phyloP scores from a whole-genome alignment of 208 protist genomes.

The Porcisia hertigi region DNA sequence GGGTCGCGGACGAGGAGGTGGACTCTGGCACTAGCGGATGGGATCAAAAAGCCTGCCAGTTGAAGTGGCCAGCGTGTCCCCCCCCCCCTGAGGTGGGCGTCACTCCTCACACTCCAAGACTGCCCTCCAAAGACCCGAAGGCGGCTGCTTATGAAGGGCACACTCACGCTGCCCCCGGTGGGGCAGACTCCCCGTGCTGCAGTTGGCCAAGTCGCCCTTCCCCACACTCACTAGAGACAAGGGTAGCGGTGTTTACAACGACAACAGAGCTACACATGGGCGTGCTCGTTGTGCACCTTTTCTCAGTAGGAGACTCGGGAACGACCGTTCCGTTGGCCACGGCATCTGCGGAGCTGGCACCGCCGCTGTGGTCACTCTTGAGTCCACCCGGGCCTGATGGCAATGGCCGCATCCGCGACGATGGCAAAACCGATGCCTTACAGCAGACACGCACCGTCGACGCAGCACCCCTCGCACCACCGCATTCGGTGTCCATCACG shows the following conservation, averaged over 20 bases:
- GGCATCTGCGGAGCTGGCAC: background rate
- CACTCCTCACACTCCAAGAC: no score
- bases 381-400: background rate
- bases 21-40: background rate
- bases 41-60: no score
- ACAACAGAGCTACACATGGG: background rate
- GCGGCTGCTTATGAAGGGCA: background rate
- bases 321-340: background rate
- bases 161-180: background rate
- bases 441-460: background rate
- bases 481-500: background rate
- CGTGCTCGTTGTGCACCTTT: background rate
- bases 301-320: background rate
- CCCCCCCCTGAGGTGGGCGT: no score
- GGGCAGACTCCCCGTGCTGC: background rate
- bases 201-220: conserved; percentile 9
- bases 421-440: background rate
- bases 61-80: background rate
- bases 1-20: background rate
- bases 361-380: background rate
- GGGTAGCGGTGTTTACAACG: background rate
- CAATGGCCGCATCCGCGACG: background rate
- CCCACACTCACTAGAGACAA: background rate
- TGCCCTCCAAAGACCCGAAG: background rate
- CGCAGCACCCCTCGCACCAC: background rate